A percentile compares a stretch with the other conserved stretches of the same genome.
phyloP scores from a whole-genome alignment of 2,329 filamentous ascomycete species.

The Monosporascus sp. region DNA sequence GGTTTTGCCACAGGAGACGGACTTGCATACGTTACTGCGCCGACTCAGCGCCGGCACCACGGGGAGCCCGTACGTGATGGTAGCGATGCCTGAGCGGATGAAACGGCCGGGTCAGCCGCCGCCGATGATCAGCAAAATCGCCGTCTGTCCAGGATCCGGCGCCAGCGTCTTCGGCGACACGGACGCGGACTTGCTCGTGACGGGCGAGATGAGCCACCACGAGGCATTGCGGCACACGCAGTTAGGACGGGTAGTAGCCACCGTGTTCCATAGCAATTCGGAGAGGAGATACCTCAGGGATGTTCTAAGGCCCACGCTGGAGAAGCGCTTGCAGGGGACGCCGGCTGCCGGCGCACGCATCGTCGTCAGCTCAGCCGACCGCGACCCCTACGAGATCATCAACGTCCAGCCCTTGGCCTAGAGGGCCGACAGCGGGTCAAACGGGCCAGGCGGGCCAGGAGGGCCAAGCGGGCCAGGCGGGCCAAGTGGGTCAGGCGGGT shows the following conservation, averaged over 20 bases:
- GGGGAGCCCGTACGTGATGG: conserved; percentile 50
- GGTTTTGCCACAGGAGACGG: conserved; percentile 33
- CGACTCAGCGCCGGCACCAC: conserved; percentile 63
- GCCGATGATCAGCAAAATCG: conserved; percentile 57
- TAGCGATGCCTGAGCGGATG: conserved; percentile 39
- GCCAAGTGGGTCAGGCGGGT: too few relatives aligned
- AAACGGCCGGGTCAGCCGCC: conserved; percentile 29
- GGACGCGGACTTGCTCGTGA: conserved; percentile 77
- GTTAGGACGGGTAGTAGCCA: conserved; percentile 74
- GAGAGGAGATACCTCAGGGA: conserved; percentile 77
- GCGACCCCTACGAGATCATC: conserved; percentile 83
- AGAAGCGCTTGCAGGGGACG: conserved; percentile 50
- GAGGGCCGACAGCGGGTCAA: not conserved
- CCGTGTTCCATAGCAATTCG: conserved; percentile 88
- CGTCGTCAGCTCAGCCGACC: conserved; percentile 71
- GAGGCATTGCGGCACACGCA: conserved; percentile 84
- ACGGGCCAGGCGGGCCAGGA: too few relatives aligned
- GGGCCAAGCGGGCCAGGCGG: too few relatives aligned
- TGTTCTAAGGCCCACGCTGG: conserved; percentile 63
- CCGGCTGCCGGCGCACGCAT: conserved; percentile 47
- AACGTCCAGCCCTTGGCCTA: conserved; percentile 36
- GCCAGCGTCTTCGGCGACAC: conserved; percentile 66
- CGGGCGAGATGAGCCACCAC: conserved; percentile 90
- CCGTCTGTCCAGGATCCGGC: conserved; percentile 86
- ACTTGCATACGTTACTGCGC: conserved; percentile 40